A percentile compares a stretch with the other conserved stretches of the same genome.
Conservation (phyloP, 306 rosid species). For the Fagus crenata region DNA sequence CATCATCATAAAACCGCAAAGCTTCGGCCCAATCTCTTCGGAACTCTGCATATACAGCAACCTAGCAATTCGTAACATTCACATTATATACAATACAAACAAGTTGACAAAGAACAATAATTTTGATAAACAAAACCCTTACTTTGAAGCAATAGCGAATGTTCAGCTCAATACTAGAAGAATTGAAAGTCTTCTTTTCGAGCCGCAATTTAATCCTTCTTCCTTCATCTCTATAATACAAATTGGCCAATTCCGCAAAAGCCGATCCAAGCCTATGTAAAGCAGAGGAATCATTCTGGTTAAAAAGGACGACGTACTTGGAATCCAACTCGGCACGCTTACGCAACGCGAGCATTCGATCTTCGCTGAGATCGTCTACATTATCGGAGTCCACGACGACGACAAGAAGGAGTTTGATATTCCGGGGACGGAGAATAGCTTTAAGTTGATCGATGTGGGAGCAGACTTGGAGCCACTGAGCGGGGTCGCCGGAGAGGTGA, state of each 20-base stretch:
- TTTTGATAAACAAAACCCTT: background rate
- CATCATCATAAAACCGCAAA: conserved; percentile 83
- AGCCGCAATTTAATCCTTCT: conserved; percentile 66
- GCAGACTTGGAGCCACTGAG: conserved; percentile 87
- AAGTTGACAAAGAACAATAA: background rate
- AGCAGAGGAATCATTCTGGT: conserved; percentile 58
- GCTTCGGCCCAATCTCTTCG: conserved; percentile 94
- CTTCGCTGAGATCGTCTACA: conserved; percentile 76
- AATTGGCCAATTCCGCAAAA: conserved; percentile 64
- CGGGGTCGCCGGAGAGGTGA: conserved; percentile 75
- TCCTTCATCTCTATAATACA: conserved; percentile 84
- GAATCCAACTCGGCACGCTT: conserved; percentile 92
- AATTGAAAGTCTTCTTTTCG: conserved; percentile 66
- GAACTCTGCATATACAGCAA: conserved; percentile 96
- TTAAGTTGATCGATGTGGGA: conserved; percentile 82
- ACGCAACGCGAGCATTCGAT: conserved; percentile 79
- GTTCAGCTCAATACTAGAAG: conserved; percentile 52
- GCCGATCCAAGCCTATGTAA: conserved; percentile 66
- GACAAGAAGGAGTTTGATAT: conserved; percentile 59
- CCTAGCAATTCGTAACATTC: conserved; percentile 60
- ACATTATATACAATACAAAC: background rate
- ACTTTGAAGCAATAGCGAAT: conserved; percentile 93
- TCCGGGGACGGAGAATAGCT: conserved; percentile 59
- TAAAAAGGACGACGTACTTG: conserved; percentile 55
- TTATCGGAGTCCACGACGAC: conserved; percentile 48